phyloP scores from a whole-genome alignment of 2,329 filamentous ascomycete genomes.

The Xylariales sp. region DNA sequence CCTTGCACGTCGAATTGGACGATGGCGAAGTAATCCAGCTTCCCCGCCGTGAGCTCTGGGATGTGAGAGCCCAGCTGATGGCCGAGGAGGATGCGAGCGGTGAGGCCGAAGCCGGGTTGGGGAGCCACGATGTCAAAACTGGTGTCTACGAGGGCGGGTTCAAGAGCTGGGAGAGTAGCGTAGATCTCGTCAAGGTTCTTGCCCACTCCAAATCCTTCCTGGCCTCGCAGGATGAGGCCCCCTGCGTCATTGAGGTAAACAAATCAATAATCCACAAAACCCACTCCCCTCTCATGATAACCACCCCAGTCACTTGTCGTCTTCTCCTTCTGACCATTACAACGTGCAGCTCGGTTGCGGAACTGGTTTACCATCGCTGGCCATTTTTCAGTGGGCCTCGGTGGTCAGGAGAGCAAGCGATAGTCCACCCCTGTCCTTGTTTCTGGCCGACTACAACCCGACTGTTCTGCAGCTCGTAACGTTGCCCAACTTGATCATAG shows the following conservation, averaged over 20 bases:
- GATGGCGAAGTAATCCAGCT: slow-evolving; percentile 49
- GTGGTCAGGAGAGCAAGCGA: slow-evolving; percentile 21
- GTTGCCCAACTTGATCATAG: slow-evolving; percentile 70
- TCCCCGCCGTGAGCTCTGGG: slow-evolving; percentile 75
- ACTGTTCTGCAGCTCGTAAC: slow-evolving; percentile 75
- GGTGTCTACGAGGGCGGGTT: slow-evolving; percentile 84
- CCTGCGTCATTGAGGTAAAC: slow-evolving; percentile 51
- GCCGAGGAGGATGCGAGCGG: slow-evolving; percentile 55
- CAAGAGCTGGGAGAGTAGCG: slow-evolving; percentile 85
- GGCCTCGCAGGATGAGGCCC: slow-evolving; percentile 25
- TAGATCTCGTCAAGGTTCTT: slow-evolving; percentile 72
- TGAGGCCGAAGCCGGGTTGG: slow-evolving; percentile 44
- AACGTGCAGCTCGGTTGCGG: slow-evolving; percentile 66
- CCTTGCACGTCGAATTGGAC: slow-evolving; percentile 56
- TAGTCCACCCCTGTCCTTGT: slow-evolving; percentile 46
- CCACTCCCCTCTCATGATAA: too few relatives aligned
- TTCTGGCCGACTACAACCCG: slow-evolving; percentile 76
- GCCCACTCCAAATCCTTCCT: slow-evolving; percentile 34
- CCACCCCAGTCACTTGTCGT: too few relatives aligned
- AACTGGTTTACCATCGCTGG: slow-evolving; percentile 67
- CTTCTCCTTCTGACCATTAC: slow-evolving; percentile 5
- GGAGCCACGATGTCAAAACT: slow-evolving; percentile 70
- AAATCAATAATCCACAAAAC: not conserved
- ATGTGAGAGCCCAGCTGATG: slow-evolving; percentile 78
- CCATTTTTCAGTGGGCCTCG: slow-evolving; percentile 61